A percentile compares a stretch with the other conserved stretches of the same genome.
Conservation (phyloP, 2,329 filamentous ascomycete species). For the Alternaria dauci region DNA sequence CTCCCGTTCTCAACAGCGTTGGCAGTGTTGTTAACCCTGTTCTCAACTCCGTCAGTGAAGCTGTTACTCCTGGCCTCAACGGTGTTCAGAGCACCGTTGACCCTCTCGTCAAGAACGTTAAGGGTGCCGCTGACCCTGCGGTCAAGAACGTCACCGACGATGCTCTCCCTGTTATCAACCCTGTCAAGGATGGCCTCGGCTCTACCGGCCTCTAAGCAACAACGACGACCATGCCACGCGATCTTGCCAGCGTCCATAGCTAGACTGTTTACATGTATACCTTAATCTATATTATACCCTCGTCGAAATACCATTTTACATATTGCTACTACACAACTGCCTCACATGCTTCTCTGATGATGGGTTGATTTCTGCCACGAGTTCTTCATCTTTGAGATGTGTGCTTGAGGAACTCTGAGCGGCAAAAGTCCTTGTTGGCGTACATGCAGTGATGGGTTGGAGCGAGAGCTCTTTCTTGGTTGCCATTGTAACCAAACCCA, state of each 20-base stretch:
- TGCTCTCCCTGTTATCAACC: neutral
- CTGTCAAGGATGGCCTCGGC: neutral
- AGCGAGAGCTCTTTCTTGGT: too few species aligned
- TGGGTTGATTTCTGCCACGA: too few species aligned
- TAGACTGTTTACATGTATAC: neutral
- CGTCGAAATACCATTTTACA: neutral
- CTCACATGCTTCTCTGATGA: fast-evolving
- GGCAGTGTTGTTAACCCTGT: neutral
- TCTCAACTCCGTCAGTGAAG: neutral
- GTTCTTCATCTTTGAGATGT: too few species aligned
- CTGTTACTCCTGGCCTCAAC: neutral
- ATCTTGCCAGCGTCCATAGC: neutral
- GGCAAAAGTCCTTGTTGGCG: too few species aligned
- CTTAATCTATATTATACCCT: constrained; percentile 1
- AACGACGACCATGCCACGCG: neutral
- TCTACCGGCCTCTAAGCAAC: neutral
- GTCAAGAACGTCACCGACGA: neutral
- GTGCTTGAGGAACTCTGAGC: too few species aligned
- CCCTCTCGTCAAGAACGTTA: neutral
- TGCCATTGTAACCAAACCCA: neutral
- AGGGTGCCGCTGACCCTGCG: neutral
- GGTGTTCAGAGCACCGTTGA: neutral
- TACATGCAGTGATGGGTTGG: too few species aligned
- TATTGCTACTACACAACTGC: neutral
- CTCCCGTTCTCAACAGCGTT: neutral